Conservation (phyloP, 2,329 filamentous ascomycete genomes). For the Arthrobotrys conoides region DNA sequence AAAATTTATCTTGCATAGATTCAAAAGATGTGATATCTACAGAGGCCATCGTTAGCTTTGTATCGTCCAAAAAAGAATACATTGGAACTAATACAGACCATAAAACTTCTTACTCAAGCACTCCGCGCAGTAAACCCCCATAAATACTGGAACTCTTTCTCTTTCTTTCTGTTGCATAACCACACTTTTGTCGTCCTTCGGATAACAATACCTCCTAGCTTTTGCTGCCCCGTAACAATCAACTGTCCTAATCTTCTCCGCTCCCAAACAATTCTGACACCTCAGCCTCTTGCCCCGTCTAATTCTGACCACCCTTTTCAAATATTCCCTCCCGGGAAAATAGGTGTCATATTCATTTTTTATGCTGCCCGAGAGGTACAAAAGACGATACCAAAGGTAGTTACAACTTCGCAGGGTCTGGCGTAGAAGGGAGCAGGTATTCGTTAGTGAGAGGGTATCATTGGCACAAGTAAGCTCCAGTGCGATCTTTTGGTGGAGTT, state of each 20-base stretch:
- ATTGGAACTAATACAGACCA: too few species aligned
- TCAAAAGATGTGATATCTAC: conserved; percentile 33
- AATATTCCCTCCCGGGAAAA: conserved; percentile 20
- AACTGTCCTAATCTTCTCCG: conserved; percentile 7
- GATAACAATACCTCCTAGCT: neutral
- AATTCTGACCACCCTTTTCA: conserved; percentile 18
- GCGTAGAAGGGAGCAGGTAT: conserved; percentile 6
- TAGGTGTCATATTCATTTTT: conserved; percentile 25
- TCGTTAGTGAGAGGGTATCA: conserved; percentile 9
- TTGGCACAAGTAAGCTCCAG: neutral
- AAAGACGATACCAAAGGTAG: conserved; percentile 24
- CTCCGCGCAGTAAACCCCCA: conserved; percentile 35
- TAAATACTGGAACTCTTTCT: neutral
- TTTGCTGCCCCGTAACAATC: conserved; percentile 7
- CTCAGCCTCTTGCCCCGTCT: conserved; percentile 28
- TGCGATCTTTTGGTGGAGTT: conserved; percentile 42
- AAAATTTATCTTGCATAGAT: conserved; percentile 32
- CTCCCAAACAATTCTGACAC: conserved; percentile 38
- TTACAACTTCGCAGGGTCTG: conserved; percentile 13
- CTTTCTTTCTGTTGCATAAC: neutral
- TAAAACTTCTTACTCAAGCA: conserved; percentile 33
- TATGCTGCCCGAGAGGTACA: conserved; percentile 33
- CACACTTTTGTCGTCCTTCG: neutral
- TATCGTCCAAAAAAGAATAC: too few species aligned
- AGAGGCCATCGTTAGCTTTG: neutral